Conservation (phyloP, 176 grass and related monocot species). For the Eleusine indica region DNA sequence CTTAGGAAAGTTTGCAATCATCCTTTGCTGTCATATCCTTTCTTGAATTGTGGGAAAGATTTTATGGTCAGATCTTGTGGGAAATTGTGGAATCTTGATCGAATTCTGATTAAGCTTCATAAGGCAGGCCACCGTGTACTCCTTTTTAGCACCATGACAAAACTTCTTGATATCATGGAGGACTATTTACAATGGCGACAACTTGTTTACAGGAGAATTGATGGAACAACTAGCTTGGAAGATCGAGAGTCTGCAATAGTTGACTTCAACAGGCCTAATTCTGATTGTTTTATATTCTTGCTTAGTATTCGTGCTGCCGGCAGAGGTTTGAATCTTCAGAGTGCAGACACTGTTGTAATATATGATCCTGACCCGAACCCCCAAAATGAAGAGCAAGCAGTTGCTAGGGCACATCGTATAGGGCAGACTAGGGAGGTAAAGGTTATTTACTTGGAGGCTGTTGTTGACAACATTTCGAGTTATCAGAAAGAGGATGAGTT, state of each 20-base stretch:
- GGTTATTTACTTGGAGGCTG: constrained; percentile 98
- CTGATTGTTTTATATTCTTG: constrained; percentile 99
- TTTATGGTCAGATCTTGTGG: constrained; percentile 95
- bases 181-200: constrained; percentile 94
- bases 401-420: constrained; percentile 98
- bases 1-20: constrained; percentile 99
- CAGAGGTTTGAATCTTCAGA: constrained; percentile 98
- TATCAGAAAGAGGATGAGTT: constrained; percentile 99
- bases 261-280: constrained; percentile 90
- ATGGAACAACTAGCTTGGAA: constrained; percentile 96
- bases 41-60: constrained; percentile 70
- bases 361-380: constrained; percentile 99
- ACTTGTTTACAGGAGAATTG: constrained; percentile 90
- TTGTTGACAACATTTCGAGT: constrained; percentile 95
- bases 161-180: constrained; percentile 97
- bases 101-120: constrained; percentile 96
- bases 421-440: constrained; percentile 98
- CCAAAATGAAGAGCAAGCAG: constrained; percentile 98
- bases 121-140: constrained; percentile 91
- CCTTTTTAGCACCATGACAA: constrained; percentile 99
- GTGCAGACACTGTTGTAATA: constrained; percentile 98
- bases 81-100: constrained; percentile 98
- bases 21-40: constrained; percentile 89
- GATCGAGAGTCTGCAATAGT: constrained; percentile 93
- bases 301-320: constrained; percentile 99